Conservation (phyloP, 169 alveolate species). For the Miamiensis avidus region DNA sequence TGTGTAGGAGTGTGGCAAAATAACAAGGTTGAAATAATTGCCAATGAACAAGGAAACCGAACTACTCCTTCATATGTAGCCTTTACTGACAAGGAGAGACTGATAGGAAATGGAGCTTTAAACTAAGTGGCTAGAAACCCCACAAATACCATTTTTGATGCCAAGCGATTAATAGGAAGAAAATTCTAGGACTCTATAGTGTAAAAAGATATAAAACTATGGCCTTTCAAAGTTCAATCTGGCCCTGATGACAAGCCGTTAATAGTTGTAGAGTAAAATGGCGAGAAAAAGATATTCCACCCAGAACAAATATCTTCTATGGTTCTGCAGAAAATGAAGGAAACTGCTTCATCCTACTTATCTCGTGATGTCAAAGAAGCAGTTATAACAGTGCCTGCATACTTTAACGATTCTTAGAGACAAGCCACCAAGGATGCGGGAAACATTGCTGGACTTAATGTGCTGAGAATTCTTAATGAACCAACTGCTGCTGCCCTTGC, state of each 20-base stretch:
- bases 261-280: conserved; percentile 70
- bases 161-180: conserved; percentile 97
- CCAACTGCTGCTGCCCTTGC: conserved; percentile 99
- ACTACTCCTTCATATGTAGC: conserved; percentile 99
- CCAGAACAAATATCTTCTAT: conserved; percentile 97
- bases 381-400: conserved; percentile 99
- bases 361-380: conserved; percentile 95
- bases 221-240: conserved; percentile 53
- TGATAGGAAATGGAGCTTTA: conserved; percentile 98
- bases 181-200: conserved; percentile 91
- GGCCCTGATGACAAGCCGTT: conserved; percentile 62
- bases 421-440: conserved; percentile 99
- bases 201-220: conserved; percentile 92
- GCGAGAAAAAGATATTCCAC: conserved; percentile 90
- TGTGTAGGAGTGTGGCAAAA: conserved; percentile 96
- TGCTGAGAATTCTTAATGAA: conserved; percentile 96
- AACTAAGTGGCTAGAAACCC: conserved; percentile 96
- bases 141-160: conserved; percentile 95
- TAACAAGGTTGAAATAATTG: conserved; percentile 96
- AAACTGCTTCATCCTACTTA: conserved; percentile 96
- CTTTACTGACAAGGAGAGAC: conserved; percentile 97
- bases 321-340: conserved; percentile 97
- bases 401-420: conserved; percentile 98
- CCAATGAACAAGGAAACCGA: conserved; percentile 98
- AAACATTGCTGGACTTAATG: conserved; percentile 98